A percentile compares a stretch with the other conserved stretches of the same genome.
Conservation (phyloP, 805 yeast genomes). For the Soucietia sequanensis region DNA sequence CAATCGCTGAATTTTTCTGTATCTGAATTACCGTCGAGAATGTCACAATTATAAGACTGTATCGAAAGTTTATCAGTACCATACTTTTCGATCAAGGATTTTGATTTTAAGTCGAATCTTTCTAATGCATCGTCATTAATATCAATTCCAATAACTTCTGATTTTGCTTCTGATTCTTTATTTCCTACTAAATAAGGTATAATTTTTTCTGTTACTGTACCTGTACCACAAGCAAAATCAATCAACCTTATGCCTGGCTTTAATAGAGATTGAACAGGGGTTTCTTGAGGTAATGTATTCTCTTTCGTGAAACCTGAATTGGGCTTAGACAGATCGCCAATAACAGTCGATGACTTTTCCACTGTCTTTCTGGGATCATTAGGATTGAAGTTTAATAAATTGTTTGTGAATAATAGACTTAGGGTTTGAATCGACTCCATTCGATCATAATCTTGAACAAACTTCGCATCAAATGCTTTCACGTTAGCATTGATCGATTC, state of each 20-base stretch:
- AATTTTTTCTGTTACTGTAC: slow-evolving; percentile 30
- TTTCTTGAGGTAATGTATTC: slow-evolving; percentile 11
- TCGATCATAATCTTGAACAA: slow-evolving; percentile 21
- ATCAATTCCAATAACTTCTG: slow-evolving; percentile 35
- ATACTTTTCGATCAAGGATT: slow-evolving; percentile 4
- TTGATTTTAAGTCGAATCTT: slow-evolving; percentile 13
- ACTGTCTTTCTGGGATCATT: slow-evolving; percentile 10
- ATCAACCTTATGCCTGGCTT: slow-evolving; percentile 22
- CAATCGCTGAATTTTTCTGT: slow-evolving; percentile 14
- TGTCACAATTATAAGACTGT: slow-evolving; percentile 20
- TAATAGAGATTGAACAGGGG: slow-evolving; percentile 14
- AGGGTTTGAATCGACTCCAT: slow-evolving; percentile 14
- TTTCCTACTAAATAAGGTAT: slow-evolving; percentile 23
- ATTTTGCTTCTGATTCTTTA: slow-evolving; percentile 9
- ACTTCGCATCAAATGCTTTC: slow-evolving; percentile 13
- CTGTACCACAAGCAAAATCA: slow-evolving; percentile 48
- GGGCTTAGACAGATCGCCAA: slow-evolving; percentile 14
- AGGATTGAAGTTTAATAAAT: slow-evolving; percentile 18
- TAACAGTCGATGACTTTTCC: slow-evolving; percentile 8
- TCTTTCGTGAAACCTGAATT: slow-evolving; percentile 9
- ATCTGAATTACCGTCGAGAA: slow-evolving; percentile 17
- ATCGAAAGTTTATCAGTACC: slow-evolving; percentile 2
- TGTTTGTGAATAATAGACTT: slow-evolving; percentile 16
- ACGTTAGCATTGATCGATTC: slow-evolving; percentile 23
- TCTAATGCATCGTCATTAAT: slow-evolving; percentile 25